Evolutionary conservation across 2,329 filamentous ascomycete genomes (phyloP), one percentile per base, ranked within the genome.

Genomic region (Colletotrichum sublineola): DNA sequence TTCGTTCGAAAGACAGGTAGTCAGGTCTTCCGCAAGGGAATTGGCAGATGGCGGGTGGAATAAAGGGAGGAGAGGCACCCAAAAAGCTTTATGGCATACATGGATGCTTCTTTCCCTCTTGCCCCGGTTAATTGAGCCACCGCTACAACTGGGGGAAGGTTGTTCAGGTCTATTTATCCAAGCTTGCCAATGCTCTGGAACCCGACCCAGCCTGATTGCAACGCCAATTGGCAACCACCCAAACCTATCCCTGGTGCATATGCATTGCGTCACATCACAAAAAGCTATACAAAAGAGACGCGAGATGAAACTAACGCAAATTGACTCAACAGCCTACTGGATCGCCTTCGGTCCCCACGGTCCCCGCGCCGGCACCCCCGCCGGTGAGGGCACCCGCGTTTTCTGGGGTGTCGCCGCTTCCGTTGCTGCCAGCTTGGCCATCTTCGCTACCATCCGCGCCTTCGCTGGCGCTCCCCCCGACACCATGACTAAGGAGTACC

Each of bases 331-430:
- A 99, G 96, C 96, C 76, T 99, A 98, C 91, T 99, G 94, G 92
- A 97, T 99, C 81, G 95, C 96, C 77, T 99, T 99, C 82, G 96
- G 96, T 77, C 92, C 95, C 81, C 96, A 99, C 85, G 96, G 96
- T 71, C 96, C 96, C 78, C 96, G 96, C 79, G 92, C 96, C 77
- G 86, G 88, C 75, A 84, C 93, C 77, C 94, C 96, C 75, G 93
- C 96, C 76, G 96, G 94, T 79, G 96, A 98, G 89, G 89, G 88
- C 84, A 89, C 90, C 84, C 95, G 92, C 83, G 88, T 98, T 78
- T 88, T 93, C 80, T 86, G 91, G 81, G 93, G 95, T 84, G 92
- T 94, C 71, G 81, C 87, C 74, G 82, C 92, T 78, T 93, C 94
- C 80, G 80, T 97, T 76, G 86, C 84, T 75, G 88, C 87, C 78